Evolutionary conservation across 78 protist genomes (phyloP).

Genomic region (Dictyostelium firmibasis): DNA sequence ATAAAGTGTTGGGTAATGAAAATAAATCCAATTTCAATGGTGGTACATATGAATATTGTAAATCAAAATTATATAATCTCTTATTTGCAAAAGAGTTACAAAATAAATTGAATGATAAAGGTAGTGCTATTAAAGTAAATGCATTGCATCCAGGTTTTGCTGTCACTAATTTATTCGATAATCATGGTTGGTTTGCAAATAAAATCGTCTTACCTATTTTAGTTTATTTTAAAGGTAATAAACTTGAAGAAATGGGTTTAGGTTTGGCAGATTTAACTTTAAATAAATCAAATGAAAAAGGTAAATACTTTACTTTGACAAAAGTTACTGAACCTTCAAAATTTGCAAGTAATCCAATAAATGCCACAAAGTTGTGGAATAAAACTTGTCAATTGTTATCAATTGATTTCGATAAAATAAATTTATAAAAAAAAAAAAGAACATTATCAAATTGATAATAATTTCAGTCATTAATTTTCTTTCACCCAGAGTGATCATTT

Average conservation of each 20-base stretch:
- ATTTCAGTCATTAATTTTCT: no score
- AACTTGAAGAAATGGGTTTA: not conserved
- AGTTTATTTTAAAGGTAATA: not conserved
- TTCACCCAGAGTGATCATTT: no score
- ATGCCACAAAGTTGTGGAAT: not conserved
- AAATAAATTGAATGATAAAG: not conserved
- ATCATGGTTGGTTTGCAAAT: not conserved
- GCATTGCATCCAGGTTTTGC: constrained; percentile 56
- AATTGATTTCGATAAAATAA: not conserved
- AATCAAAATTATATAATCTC: constrained; percentile 32
- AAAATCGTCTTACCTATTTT: not conserved
- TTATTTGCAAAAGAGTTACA: constrained; percentile 41
- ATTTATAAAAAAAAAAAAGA: not conserved
- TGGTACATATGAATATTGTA: not conserved
- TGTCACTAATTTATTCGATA: not conserved
- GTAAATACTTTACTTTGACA: not conserved
- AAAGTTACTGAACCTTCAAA: not conserved
- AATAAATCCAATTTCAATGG: not conserved
- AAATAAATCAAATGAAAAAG: not conserved
- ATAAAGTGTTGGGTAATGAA: not conserved
- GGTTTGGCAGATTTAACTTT: not conserved
- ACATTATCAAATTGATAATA: no score
- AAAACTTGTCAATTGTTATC: not conserved
- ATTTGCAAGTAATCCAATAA: not conserved
- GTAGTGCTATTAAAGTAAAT: constrained; percentile 40